Base-by-base conservation (phyloP, 192 early-diverging fungal genomes). In the Podila epigama region DNA sequence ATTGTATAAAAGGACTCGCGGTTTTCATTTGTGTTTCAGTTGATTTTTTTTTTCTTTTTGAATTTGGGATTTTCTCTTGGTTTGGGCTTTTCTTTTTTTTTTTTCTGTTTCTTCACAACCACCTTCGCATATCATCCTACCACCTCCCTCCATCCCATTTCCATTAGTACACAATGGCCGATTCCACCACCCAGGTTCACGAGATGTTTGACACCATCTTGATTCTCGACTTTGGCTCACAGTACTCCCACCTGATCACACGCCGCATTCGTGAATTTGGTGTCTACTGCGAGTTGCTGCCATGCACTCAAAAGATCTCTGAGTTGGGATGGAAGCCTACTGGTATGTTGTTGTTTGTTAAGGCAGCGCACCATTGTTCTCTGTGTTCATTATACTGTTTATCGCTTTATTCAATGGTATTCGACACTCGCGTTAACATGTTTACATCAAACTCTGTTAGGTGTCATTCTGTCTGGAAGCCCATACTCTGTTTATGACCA, bases 201-300 rank as follows among this genome's bases (percentile, higher is more conserved):
- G 87, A 90, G 66, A 83, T 93, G 72, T 96, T 94, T 75, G 96
- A 99, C 79, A 97, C 96, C 65, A 91, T 99, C 84, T 91, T 99
- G 66, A 99, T 99, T 84, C 87, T 99, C 65, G 97, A 99, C 86
- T 98, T 98, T 89, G 97, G 97, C 68, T 97, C 95, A 34, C 97
- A 99, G 85, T 97, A 97, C 86, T 96, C 96, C 15, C 96, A 99
- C 79, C 89, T 99, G 73, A 97, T 99, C 83, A 94, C 96, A 42
- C 89, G 96, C 37, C 91, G 97, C 60, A 88, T 99, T 73, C 89
- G 97, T 75, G 96, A 98, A 81, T 89, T 93, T 71, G 97, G 97
- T 62, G 94, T 99, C 58, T 99, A 99, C 89, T 98, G 96, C 87
- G 97, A 99, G 87, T 88, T 99, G 63, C 85, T 94, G 50, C 96